Base-by-base conservation (phyloP, 2,329 filamentous ascomycete genomes). In the Ceratocystis ficicola region DNA sequence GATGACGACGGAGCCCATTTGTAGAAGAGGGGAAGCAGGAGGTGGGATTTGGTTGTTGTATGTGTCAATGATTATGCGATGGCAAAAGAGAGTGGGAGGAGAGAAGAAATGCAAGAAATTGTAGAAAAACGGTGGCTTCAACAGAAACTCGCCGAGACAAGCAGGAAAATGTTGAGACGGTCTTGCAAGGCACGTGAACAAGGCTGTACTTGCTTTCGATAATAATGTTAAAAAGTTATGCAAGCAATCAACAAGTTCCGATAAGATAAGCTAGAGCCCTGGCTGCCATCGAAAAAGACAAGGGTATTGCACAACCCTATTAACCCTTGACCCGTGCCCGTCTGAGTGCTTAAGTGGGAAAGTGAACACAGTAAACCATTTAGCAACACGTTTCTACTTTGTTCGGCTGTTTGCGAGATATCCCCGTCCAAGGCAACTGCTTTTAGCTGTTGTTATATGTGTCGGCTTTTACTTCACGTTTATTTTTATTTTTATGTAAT, bases 1-100 rank as follows among this genome's bases (percentile, higher is more conserved):
- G 64, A 99, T 85, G 62, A 95, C 89, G 69, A 96, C 89, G 72
- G 91, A 96, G 72, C 91, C 90, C 81, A 83, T 83, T 69, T 25
- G 69, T 28, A 25, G 25, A 52, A 25, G 25, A 25, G 48, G 44
- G 12, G 17, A 20, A 36, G n/a, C 20, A 30, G 32, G 8, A 62
- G 50, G 7, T 15, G 15, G 8, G 46, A 63, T 2, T 46, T 22
- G 32, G 22, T 12, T 59, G 44, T 22, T 55, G 20, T 17, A 17
- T 10, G 5, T 15, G 10, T 15, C 36, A 3, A 4, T 41, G 4
- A 10, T 12, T 41, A 15, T 4, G 22, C 20, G 32, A 44, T 6
- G n/a, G 6, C 36, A 10, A 32, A 12, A 12, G 6, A 1, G 25
- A 6, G 20, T 5, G 3, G 8, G 50, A 55, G 1, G 10, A 55